Conservation (phyloP, 139 green algal species). For the Yamagishiella unicocca region DNA sequence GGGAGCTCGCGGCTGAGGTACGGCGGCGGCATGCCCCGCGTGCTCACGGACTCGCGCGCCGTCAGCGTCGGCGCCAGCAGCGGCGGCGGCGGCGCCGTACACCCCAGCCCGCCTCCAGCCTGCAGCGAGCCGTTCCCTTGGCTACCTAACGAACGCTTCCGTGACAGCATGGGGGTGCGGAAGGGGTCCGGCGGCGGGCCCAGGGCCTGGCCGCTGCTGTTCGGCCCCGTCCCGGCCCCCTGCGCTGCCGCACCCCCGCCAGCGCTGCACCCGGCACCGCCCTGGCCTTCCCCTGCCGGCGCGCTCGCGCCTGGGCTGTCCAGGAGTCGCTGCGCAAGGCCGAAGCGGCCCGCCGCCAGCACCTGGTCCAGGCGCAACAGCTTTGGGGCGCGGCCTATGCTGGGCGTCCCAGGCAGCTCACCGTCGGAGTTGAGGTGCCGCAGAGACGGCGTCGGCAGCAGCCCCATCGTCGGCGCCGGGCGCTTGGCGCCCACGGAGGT, state of each 20-base stretch:
- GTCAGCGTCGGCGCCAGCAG: neutral
- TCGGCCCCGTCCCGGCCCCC: neutral
- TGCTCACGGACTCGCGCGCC: neutral
- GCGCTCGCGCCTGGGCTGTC: neutral
- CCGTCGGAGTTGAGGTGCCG: neutral
- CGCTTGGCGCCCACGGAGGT: neutral
- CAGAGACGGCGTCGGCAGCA: neutral
- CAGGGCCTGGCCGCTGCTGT: neutral
- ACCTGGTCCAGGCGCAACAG: slow-evolving; percentile 8
- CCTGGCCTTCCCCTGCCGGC: neutral
- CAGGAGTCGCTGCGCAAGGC: neutral
- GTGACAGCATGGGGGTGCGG: neutral
- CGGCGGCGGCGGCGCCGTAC: neutral
- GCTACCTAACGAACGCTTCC: neutral
- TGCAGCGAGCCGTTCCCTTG: neutral
- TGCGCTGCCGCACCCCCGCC: neutral
- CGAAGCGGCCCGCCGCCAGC: neutral
- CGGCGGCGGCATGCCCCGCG: neutral
- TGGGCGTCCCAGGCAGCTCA: neutral
- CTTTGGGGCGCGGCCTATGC: neutral
- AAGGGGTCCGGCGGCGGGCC: slow-evolving; percentile 33
- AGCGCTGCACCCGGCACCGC: neutral
- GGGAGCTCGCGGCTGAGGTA: neutral
- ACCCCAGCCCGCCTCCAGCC: neutral
- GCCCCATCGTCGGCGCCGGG: neutral